Percentiles rank a stretch among this genome's conserved stretches.
Evolutionary conservation across 805 yeast genomes (phyloP).

Genomic region (Kluyveromyces lactis): DNA sequence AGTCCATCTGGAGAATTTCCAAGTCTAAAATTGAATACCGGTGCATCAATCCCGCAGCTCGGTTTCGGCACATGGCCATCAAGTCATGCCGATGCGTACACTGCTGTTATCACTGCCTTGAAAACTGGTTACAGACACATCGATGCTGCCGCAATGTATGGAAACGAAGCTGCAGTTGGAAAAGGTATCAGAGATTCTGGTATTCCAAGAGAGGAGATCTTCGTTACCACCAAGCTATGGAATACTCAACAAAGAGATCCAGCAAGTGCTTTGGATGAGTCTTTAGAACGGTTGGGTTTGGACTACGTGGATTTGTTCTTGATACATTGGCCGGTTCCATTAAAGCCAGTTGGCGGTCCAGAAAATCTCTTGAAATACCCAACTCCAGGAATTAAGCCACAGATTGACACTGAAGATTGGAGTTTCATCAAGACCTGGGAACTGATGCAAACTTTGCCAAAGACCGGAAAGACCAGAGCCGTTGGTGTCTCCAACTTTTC

Average conservation of each 20-base stretch:
- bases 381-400: constrained; percentile 28
- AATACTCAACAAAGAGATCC: constrained; percentile 59
- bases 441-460: constrained; percentile 49
- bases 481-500: constrained; percentile 72
- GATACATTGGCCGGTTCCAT: constrained; percentile 78
- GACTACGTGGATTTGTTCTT: constrained; percentile 70
- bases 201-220: constrained; percentile 47
- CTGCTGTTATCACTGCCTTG: constrained; percentile 64
- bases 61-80: constrained; percentile 75
- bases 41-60: constrained; percentile 55
- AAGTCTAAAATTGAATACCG: constrained; percentile 34
- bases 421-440: constrained; percentile 52
- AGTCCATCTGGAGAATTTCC: neutral
- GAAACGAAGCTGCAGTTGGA: constrained; percentile 49
- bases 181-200: constrained; percentile 34
- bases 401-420: constrained; percentile 31
- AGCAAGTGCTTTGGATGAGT: constrained; percentile 30
- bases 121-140: constrained; percentile 75
- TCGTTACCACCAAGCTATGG: constrained; percentile 74
- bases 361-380: constrained; percentile 30
- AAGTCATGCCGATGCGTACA: constrained; percentile 47
- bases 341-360: constrained; percentile 41
- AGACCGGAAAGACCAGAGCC: constrained; percentile 47
- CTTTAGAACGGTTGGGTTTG: constrained; percentile 49
- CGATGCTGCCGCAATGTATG: constrained; percentile 58